Evolutionary conservation across 148 eudicot species (phyloP).

Genomic region (Rhododendron vialii): DNA sequence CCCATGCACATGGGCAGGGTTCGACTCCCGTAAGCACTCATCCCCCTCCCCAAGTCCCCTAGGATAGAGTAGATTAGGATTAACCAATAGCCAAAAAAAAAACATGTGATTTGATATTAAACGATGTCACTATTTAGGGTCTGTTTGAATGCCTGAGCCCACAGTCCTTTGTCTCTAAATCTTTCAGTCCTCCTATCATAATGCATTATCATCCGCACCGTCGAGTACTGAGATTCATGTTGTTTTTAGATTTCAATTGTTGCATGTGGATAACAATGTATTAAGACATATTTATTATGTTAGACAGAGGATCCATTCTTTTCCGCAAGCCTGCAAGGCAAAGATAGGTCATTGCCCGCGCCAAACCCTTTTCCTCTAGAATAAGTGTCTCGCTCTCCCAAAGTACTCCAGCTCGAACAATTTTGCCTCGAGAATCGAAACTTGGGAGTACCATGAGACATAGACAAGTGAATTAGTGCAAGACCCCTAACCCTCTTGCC

Average conservation of each 20-base stretch:
- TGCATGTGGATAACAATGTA: background rate
- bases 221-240: background rate
- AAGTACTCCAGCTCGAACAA: background rate
- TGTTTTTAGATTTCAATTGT: background rate
- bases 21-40: no score
- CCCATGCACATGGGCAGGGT: no score
- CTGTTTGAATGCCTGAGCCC: background rate
- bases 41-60: slow-evolving; percentile 13
- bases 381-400: background rate
- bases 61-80: background rate
- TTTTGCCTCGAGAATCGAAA: background rate
- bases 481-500: background rate
- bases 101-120: slow-evolving; percentile 28
- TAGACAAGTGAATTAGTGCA: background rate
- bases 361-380: background rate
- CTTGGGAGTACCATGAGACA: background rate
- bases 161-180: background rate
- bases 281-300: background rate
- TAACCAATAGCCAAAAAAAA: no score
- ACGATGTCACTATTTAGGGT: slow-evolving; percentile 5
- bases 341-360: background rate
- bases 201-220: background rate
- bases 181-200: background rate
- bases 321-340: background rate
- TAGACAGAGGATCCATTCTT: background rate